These are phyloP conservation scores for Trichoderma pleuroti DNA, from an alignment of 2,329 filamentous ascomycete genomes.

Conservation along the genomic window DNA sequence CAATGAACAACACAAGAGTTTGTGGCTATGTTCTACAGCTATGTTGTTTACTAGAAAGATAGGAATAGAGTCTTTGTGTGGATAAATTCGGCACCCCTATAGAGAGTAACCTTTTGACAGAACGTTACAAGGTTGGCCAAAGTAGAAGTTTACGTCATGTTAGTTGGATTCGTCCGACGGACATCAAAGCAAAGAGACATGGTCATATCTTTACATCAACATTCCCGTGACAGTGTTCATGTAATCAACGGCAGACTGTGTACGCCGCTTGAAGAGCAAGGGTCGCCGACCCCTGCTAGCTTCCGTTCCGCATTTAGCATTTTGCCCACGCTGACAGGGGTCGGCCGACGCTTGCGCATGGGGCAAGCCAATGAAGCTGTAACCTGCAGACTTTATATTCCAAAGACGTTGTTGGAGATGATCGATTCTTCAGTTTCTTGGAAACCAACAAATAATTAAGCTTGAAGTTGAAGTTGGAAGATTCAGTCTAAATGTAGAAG, in stretches of 20 bases:
- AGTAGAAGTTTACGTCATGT: neutral
- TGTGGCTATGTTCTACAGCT: neutral
- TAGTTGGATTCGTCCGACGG: neutral
- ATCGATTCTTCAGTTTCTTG: neutral
- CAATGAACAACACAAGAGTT: neutral
- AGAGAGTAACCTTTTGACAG: neutral
- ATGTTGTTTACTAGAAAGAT: neutral
- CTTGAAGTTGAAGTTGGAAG: neutral
- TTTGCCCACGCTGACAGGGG: neutral
- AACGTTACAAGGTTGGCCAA: neutral
- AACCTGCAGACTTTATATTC: too few relatives aligned
- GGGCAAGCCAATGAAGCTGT: neutral
- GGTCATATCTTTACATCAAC: neutral
- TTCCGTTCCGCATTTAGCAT: neutral
- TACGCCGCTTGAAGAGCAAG: neutral
- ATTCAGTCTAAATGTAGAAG: neutral
- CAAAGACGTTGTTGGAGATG: neutral
- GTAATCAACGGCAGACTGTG: neutral
- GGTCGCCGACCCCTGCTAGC: conserved; percentile 7
- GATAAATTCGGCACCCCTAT: neutral
- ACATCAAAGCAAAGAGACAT: neutral
- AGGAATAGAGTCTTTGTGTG: neutral
- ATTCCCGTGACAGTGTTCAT: neutral
- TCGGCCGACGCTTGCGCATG: neutral
- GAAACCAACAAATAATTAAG: neutral